These are phyloP conservation scores for Lichenothelia convexa DNA, from an alignment of 495 filamentous ascomycete genomes.

Conservation along the genomic window DNA sequence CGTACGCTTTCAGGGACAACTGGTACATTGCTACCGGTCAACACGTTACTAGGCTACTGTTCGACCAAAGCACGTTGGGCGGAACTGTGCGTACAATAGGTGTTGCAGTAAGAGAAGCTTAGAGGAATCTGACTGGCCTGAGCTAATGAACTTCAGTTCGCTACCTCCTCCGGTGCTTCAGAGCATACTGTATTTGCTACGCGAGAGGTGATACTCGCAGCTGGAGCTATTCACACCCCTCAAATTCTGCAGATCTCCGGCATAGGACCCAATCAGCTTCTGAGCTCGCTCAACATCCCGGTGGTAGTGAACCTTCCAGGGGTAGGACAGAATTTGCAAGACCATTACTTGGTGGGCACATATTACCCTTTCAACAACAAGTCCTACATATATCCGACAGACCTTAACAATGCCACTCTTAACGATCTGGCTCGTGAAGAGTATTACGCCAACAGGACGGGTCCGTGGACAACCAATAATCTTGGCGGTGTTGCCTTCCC, in stretches of 20 bases:
- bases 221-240: constrained; percentile 32
- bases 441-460: constrained; percentile 12
- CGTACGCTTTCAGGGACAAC: constrained; percentile 7
- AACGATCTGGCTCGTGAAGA: constrained; percentile 5
- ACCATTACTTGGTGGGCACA: constrained; percentile 2
- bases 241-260: constrained; percentile 42
- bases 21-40: constrained; percentile 12
- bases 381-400: constrained; percentile 4
- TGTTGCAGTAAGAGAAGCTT: neutral
- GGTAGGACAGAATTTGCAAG: constrained; percentile 39
- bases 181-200: constrained; percentile 8
- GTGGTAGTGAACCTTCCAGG: constrained; percentile 27
- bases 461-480: constrained; percentile 24
- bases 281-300: constrained; percentile 25
- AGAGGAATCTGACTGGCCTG: neutral
- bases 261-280: constrained; percentile 26
- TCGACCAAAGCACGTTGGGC: too few species aligned
- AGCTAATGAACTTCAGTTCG: neutral
- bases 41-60: constrained; percentile 10
- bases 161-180: neutral
- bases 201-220: constrained; percentile 35
- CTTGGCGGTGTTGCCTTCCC: constrained; percentile 25
- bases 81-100: too few species aligned
- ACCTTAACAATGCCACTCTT: constrained; percentile 7
- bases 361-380: constrained; percentile 2